A percentile compares a stretch with the other conserved stretches of the same genome.
phyloP scores from a whole-genome alignment of 2,329 filamentous ascomycete species.

The Cercospora janseana region DNA sequence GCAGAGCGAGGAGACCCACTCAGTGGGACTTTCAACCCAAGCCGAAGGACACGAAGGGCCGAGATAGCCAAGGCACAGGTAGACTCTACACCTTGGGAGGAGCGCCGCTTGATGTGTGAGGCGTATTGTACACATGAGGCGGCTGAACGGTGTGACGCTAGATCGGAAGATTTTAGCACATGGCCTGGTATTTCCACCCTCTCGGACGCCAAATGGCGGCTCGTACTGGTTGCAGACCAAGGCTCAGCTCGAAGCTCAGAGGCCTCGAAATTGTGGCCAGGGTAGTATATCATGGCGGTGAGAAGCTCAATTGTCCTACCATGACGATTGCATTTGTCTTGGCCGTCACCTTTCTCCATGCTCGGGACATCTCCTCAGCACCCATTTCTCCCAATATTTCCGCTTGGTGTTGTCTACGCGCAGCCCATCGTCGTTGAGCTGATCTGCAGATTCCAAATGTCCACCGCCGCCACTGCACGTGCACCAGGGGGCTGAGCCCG shows the following conservation, averaged over 20 bases:
- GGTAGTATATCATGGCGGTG: too few relatives aligned
- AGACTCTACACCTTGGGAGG: conserved; percentile 29
- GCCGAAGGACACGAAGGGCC: conserved; percentile 13
- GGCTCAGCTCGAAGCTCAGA: too few relatives aligned
- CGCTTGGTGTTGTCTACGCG: conserved; percentile 50
- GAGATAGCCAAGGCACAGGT: neutral
- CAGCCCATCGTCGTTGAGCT: conserved; percentile 50
- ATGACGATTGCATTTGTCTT: neutral
- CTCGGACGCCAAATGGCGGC: too few relatives aligned
- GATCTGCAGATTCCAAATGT: conserved; percentile 44
- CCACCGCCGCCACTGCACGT: conserved; percentile 42
- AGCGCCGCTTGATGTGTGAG: conserved; percentile 28
- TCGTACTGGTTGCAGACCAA: too few relatives aligned
- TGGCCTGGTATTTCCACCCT: too few relatives aligned
- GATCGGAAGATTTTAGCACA: too few relatives aligned
- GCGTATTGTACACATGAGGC: too few relatives aligned
- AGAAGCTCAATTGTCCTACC: neutral
- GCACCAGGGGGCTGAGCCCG: conserved; percentile 49
- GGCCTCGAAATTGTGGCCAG: too few relatives aligned
- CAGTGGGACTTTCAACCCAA: conserved; percentile 15
- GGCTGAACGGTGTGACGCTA: too few relatives aligned
- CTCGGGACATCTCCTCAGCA: conserved; percentile 47
- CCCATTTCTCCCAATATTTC: conserved; percentile 58
- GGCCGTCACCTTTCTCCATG: conserved; percentile 25
- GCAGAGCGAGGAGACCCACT: conserved; percentile 19